Evolutionary conservation across 331 rosid genomes (phyloP), one percentile per base, ranked within the genome.

Genomic region (Cucumis variabilis): DNA sequence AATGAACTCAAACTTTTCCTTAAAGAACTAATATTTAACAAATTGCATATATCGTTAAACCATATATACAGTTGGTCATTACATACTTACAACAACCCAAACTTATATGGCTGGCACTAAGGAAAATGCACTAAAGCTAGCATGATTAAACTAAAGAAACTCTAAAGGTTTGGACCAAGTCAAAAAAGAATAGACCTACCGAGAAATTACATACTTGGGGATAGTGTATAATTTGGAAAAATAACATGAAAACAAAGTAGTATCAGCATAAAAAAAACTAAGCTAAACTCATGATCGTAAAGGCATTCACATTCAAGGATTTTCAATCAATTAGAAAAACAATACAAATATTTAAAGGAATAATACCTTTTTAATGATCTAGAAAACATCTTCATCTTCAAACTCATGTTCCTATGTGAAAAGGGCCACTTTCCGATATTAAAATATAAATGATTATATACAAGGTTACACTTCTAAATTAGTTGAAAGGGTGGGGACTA

Each of bases 301-400:
- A 15, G 11, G 44, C 16, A n/a, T 75, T 75, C 58, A 27, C 23
- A 71, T 71, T 48, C 17, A 71, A 71, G 11, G 50, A 71, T 15
- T 30, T 71, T 46, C n/a, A 16, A 37, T 13, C 50, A 46, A 9
- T 46, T 46, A 9, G 50, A 46, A 46, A 46, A 46, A 9, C 50
- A 33, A 33, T 46, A 46, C 10, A 46, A 70, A 27, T 15, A 68
- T 23, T 50, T 84, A 46, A 20, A 20, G 15, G 41, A 13, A 82
- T 90, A 86, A 95, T 84, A 95, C 92, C 94, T 97, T 95, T 85
- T 97, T 95, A 88, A 95, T 95, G 84, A 95, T 94, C 91, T 97
- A 98, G 88, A 97, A 98, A 50, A 95, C 99, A 53, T 97, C 99
- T 91, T 97, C 98, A 86, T 97, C 99, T 87, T 95, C 98, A n/a